Conservation (phyloP, 2,329 filamentous ascomycete species). For the Scopulariopsis brevicaulis region DNA sequence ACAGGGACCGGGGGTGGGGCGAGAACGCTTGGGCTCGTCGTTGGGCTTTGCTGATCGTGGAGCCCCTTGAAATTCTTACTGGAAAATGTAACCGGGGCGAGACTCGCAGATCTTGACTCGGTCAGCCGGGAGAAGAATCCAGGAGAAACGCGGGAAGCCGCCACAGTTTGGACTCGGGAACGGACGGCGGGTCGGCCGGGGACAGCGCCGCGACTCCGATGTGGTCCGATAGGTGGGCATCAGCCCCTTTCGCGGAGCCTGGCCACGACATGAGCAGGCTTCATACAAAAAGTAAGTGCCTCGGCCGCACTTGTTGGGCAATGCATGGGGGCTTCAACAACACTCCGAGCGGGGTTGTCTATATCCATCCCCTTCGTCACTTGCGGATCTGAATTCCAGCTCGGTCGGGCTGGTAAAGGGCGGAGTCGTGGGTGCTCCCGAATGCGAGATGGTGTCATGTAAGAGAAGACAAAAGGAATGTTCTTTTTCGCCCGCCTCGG, state of each 20-base stretch:
- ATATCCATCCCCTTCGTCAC: background rate
- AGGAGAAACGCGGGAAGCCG: background rate
- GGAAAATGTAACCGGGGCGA: background rate
- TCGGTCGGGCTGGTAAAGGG: background rate
- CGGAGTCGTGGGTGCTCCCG: background rate
- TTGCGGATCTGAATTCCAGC: background rate
- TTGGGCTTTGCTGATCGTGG: background rate
- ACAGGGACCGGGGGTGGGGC: background rate
- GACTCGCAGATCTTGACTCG: background rate
- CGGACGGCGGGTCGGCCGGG: background rate
- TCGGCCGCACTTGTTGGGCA: background rate
- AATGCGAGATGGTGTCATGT: slow-evolving; percentile 1
- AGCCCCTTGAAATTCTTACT: background rate
- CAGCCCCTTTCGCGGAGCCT: background rate
- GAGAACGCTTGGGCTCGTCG: background rate
- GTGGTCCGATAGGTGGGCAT: background rate
- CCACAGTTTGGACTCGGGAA: background rate
- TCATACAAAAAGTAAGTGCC: background rate
- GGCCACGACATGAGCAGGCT: background rate
- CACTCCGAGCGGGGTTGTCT: background rate
- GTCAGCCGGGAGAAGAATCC: background rate
- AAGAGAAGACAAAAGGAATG: background rate
- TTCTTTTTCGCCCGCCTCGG: background rate
- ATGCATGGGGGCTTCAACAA: background rate
- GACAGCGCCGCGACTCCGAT: background rate